These are phyloP conservation scores for Lactifluus rugatus DNA, from an alignment of 768 basidiomycete species.

Conservation along the genomic window DNA sequence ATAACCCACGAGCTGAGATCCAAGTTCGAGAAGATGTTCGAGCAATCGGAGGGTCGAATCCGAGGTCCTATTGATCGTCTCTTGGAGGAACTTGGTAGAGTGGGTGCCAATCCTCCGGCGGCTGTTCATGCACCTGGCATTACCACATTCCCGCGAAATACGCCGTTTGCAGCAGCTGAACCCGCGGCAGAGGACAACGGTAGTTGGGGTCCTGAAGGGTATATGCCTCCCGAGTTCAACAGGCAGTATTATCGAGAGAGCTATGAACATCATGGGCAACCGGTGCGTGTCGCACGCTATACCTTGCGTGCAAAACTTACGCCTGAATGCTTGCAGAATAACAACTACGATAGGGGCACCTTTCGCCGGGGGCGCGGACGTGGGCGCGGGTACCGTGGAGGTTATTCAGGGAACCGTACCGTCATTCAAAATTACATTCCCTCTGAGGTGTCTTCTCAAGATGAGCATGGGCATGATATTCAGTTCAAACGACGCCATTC, in stretches of 20 bases:
- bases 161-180: not conserved
- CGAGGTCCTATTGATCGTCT: conserved; percentile 5
- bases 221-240: not conserved
- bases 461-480: not conserved
- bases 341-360: not conserved
- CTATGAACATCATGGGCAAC: not conserved
- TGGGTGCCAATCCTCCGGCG: not conserved
- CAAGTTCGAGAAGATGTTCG: conserved; percentile 3
- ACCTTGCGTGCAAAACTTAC: not conserved
- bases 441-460: not conserved
- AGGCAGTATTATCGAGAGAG: conserved; percentile 7
- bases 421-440: not conserved
- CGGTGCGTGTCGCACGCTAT: not conserved
- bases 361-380: conserved; percentile 1
- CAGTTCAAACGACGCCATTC: not conserved
- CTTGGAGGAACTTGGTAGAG: conserved; percentile 5
- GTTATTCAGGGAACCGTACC: not conserved
- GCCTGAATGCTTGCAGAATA: not conserved
- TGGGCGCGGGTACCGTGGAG: conserved; percentile 2
- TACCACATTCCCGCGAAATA: not conserved
- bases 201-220: not conserved
- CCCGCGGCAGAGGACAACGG: not conserved
- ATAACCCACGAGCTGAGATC: not conserved
- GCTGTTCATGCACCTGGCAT: not conserved
- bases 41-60: conserved; percentile 2